These are phyloP conservation scores for Poronia punctata DNA, from an alignment of 495 filamentous ascomycete species.

Conservation along the genomic window DNA sequence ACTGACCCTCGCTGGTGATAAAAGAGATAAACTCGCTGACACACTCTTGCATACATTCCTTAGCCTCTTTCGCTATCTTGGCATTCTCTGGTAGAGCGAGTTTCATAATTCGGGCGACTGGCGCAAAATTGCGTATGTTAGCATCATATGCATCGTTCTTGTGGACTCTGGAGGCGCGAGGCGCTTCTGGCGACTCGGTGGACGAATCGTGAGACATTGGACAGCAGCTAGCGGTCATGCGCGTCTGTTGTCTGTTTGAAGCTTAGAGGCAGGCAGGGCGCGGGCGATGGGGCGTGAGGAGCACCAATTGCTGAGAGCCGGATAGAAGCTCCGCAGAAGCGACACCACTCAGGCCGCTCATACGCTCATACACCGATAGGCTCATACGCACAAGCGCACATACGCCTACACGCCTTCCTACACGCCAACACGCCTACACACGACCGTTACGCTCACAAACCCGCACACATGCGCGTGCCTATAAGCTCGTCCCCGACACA, in stretches of 20 bases:
- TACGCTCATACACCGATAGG: no score
- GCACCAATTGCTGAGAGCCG: slow-evolving; percentile 31
- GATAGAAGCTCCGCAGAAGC: slow-evolving; percentile 25
- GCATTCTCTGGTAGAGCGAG: slow-evolving; percentile 93
- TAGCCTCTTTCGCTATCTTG: slow-evolving; percentile 98
- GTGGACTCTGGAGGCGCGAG: slow-evolving; percentile 38
- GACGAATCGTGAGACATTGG: slow-evolving; percentile 52
- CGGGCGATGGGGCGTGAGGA: no score
- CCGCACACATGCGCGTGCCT: no score
- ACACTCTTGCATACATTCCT: slow-evolving; percentile 99
- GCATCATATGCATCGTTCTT: slow-evolving; percentile 57
- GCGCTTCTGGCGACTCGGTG: slow-evolving; percentile 39
- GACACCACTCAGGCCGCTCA: slow-evolving; percentile 21
- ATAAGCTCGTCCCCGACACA: no score
- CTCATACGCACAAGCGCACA: no score
- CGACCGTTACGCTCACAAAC: no score
- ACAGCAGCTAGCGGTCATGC: slow-evolving; percentile 23
- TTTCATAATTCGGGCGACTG: slow-evolving; percentile 99
- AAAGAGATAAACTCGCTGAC: slow-evolving; percentile 99
- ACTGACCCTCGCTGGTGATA: slow-evolving; percentile 94
- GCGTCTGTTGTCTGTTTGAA: slow-evolving; percentile 26
- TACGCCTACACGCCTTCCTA: no score
- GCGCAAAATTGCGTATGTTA: slow-evolving; percentile 82
- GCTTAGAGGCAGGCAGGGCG: slow-evolving; percentile 24
- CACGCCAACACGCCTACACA: no score